Evolutionary conservation across 441 rosid species (phyloP).

Genomic region (Aquilaria agallochum): DNA sequence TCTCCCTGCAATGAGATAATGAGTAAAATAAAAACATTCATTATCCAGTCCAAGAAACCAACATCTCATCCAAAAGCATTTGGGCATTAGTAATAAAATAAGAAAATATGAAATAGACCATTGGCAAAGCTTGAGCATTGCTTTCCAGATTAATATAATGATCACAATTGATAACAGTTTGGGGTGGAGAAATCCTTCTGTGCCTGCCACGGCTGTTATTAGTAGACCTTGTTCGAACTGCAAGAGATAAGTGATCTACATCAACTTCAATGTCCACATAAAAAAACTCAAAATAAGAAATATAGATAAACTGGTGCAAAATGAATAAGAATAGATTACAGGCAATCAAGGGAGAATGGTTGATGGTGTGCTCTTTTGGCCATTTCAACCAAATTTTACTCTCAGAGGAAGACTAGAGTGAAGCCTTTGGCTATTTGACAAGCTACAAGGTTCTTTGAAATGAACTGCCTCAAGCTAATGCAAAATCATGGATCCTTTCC

Average conservation of each 20-base stretch:
- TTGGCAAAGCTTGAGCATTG: constrained; percentile 37
- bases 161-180: constrained; percentile 38
- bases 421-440: no score
- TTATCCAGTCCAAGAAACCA: not conserved
- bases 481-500: not conserved
- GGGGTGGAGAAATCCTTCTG: constrained; percentile 37
- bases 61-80: not conserved
- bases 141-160: constrained; percentile 42
- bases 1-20: constrained; percentile 36
- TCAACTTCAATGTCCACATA: constrained; percentile 15
- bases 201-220: constrained; percentile 36
- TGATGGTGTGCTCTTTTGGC: no score
- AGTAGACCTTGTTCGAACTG: constrained; percentile 35
- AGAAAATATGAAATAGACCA: constrained; percentile 6
- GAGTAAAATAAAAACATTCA: constrained; percentile 4
- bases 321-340: no score
- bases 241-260: constrained; percentile 21
- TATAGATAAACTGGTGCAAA: no score
- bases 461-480: no score
- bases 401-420: no score
- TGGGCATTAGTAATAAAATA: not conserved
- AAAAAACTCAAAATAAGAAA: not conserved
- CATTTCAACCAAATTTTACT: no score
- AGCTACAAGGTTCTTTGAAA: no score
- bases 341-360: no score